Percentiles rank a stretch among this genome's conserved stretches.
phyloP scores from a whole-genome alignment of 257 asterid genomes.

The Echium plantagineum region DNA sequence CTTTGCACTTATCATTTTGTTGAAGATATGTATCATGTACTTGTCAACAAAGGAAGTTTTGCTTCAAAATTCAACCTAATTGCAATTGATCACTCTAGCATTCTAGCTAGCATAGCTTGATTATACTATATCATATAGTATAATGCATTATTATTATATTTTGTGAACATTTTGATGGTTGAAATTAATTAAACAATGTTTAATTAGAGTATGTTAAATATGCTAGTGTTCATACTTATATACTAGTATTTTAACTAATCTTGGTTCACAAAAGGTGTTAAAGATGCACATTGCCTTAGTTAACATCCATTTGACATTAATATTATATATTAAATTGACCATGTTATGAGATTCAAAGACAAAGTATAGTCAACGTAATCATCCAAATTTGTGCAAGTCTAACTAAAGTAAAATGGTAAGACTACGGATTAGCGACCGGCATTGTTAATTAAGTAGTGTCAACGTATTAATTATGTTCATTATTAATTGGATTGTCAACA shows the following conservation, averaged over 20 bases:
- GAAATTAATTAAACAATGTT: too few relatives aligned
- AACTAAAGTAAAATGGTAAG: neutral
- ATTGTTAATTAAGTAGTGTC: neutral
- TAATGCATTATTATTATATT: neutral
- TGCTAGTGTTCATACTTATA: neutral
- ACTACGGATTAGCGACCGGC: neutral
- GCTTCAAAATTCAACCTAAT: neutral
- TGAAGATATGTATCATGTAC: conserved; percentile 7
- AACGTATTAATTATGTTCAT: too few relatives aligned
- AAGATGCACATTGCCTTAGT: neutral
- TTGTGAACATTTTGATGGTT: too few relatives aligned
- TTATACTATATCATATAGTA: too few relatives aligned
- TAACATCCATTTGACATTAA: neutral
- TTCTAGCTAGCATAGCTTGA: neutral
- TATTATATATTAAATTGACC: neutral
- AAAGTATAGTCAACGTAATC: neutral
- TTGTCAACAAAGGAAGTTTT: conserved; percentile 25
- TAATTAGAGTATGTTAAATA: too few relatives aligned
- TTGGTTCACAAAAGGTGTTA: neutral
- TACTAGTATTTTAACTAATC: too few relatives aligned
- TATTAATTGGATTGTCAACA: too few relatives aligned
- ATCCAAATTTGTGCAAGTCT: neutral
- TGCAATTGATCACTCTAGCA: neutral
- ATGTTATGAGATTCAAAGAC: too few relatives aligned
- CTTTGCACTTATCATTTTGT: conserved; percentile 4